Evolutionary conservation across 768 basidiomycete genomes (phyloP).

Genomic region (Erythrobasidium yunnanense): DNA sequence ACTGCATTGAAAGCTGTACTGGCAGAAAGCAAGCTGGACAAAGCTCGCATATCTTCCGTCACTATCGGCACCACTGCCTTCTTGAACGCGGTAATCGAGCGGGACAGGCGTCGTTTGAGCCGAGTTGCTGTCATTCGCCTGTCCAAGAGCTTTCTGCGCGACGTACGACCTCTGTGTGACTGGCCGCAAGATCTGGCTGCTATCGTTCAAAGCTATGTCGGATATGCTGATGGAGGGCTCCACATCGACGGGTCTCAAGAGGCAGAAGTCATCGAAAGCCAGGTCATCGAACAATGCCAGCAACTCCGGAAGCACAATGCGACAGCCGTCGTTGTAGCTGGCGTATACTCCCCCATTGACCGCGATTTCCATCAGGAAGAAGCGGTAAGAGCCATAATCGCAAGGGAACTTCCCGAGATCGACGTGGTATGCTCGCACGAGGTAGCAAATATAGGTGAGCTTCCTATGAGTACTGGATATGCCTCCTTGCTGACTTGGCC

Average conservation of each 20-base stretch:
- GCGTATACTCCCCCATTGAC: constrained; percentile 50
- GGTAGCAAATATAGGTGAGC: constrained; percentile 53
- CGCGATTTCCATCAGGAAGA: constrained; percentile 47
- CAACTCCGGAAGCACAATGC: too few species aligned
- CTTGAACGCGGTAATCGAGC: constrained; percentile 55
- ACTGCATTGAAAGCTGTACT: constrained; percentile 48
- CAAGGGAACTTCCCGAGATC: constrained; percentile 43
- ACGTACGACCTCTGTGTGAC: constrained; percentile 52
- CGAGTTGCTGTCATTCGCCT: constrained; percentile 58
- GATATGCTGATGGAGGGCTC: constrained; percentile 45
- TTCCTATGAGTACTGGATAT: too few species aligned
- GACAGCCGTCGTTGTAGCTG: constrained; percentile 48
- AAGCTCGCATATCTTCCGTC: constrained; percentile 47
- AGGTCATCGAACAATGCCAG: constrained; percentile 46
- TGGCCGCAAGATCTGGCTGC: constrained; percentile 44
- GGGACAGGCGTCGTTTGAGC: constrained; percentile 49
- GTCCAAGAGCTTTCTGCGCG: constrained; percentile 51
- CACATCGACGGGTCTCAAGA: constrained; percentile 41
- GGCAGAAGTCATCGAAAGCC: constrained; percentile 44
- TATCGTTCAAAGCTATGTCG: constrained; percentile 42
- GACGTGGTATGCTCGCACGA: constrained; percentile 52
- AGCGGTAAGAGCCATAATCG: constrained; percentile 46
- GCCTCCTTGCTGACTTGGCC: too few species aligned
- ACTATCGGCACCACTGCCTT: constrained; percentile 59
- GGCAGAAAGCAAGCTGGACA: constrained; percentile 42